Evolutionary conservation across 2,329 filamentous ascomycete species (phyloP).

Genomic region (Thielaviopsis musarum): DNA sequence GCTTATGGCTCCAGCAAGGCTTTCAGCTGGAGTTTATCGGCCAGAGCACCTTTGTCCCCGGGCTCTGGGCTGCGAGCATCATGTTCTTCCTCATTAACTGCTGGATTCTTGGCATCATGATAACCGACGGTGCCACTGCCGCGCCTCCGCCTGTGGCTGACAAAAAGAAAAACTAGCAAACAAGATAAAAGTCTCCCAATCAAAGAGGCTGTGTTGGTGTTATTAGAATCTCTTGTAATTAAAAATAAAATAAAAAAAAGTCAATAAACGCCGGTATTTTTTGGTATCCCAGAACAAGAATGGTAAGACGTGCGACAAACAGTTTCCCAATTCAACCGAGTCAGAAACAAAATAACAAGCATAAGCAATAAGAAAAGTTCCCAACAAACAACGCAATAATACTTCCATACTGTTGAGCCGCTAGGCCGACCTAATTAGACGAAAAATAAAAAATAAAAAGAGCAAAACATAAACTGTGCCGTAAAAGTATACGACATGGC

Average conservation of each 20-base stretch:
- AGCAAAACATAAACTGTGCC: background rate
- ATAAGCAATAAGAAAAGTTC: background rate
- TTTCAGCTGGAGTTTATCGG: slow-evolving; percentile 69
- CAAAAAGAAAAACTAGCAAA: background rate
- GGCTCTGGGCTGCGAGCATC: slow-evolving; percentile 60
- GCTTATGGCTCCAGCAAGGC: slow-evolving; percentile 56
- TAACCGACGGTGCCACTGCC: slow-evolving; percentile 39
- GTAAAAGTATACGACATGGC: background rate
- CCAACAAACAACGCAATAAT: background rate
- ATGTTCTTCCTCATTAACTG: slow-evolving; percentile 73
- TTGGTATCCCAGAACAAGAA: background rate
- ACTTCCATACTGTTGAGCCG: background rate
- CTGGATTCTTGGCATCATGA: slow-evolving; percentile 70
- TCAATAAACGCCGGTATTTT: background rate
- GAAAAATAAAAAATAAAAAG: background rate
- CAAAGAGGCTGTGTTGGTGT: no score
- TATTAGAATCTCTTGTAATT: background rate
- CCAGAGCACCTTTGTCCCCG: slow-evolving; percentile 66
- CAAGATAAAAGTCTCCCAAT: background rate
- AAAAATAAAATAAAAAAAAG: background rate
- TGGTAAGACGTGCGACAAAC: background rate
- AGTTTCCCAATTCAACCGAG: background rate
- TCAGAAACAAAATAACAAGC: background rate
- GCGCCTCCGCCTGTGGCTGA: background rate
- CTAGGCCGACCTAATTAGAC: background rate